Conservation (phyloP, 2,329 filamentous ascomycete genomes). For the Myriosclerotinia scirpicola region DNA sequence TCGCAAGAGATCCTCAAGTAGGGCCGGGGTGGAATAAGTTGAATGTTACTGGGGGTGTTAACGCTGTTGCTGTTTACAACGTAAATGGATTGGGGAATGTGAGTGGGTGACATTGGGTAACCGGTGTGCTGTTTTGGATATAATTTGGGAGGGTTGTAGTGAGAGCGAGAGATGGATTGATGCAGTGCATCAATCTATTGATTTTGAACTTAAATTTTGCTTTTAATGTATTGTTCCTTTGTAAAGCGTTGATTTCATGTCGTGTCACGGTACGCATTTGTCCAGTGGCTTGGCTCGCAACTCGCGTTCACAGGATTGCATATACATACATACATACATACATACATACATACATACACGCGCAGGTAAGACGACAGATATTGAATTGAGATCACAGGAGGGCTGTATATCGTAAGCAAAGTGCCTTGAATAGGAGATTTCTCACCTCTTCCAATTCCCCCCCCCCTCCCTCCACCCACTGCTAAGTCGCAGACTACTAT, state of each 20-base stretch:
- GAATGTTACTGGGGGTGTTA: neutral
- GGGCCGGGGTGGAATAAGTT: slow-evolving; percentile 2
- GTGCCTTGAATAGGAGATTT: neutral
- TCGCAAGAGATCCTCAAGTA: slow-evolving; percentile 11
- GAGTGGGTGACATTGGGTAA: neutral
- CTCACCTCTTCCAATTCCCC: no score
- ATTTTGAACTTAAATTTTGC: neutral
- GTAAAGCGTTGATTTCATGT: neutral
- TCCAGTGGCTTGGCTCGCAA: neutral
- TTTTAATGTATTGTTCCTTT: neutral
- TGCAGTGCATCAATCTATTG: neutral
- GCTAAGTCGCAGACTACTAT: neutral
- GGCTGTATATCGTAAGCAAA: neutral
- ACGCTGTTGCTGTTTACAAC: slow-evolving; percentile 5
- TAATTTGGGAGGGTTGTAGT: neutral
- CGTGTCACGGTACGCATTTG: neutral
- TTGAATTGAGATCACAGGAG: neutral
- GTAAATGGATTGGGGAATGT: neutral
- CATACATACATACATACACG: neutral
- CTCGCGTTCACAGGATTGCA: neutral
- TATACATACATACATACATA: neutral
- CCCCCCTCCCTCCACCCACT: neutral
- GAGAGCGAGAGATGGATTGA: neutral
- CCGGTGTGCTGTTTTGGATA: neutral
- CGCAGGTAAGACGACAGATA: neutral